Percentiles rank a stretch among this genome's conserved stretches.
Conservation (phyloP, 108 stramenopile species). For the Skeletonema tropicum region DNA sequence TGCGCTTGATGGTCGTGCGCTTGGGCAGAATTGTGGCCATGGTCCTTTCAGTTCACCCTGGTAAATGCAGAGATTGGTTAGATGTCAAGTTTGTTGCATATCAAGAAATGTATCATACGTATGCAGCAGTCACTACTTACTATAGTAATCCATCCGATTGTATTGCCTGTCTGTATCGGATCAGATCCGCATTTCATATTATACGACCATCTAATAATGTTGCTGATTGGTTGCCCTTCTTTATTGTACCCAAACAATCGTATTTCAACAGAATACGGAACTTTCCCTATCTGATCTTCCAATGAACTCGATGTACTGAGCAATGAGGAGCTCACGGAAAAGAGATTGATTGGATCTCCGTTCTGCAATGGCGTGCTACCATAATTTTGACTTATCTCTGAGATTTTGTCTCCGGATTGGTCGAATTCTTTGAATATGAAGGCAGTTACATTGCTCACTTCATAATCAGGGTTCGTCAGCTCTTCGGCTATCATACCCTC, state of each 20-base stretch:
- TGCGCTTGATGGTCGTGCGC: not conserved
- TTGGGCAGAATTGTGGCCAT: not conserved
- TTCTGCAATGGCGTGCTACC: not conserved
- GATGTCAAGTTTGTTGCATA: not conserved
- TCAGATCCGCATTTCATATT: not conserved
- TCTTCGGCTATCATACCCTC: not conserved
- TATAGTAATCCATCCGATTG: not conserved
- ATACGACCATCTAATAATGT: not conserved
- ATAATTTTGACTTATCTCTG: not conserved
- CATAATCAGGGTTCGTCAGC: not conserved
- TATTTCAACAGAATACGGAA: not conserved
- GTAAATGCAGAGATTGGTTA: not conserved
- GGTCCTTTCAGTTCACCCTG: not conserved
- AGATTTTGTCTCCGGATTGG: not conserved
- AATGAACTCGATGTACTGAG: not conserved
- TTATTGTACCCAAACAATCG: not conserved
- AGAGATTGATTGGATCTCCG: not conserved
- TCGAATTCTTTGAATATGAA: not conserved
- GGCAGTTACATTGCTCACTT: not conserved
- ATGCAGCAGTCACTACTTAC: not conserved
- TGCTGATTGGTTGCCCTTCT: not conserved
- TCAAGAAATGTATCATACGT: not conserved
- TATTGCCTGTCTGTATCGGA: slow-evolving; percentile 1
- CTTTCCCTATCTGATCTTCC: not conserved
- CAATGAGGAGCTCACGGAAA: not conserved